phyloP scores from a whole-genome alignment of 768 basidiomycete genomes.

The Suillus discolor region DNA sequence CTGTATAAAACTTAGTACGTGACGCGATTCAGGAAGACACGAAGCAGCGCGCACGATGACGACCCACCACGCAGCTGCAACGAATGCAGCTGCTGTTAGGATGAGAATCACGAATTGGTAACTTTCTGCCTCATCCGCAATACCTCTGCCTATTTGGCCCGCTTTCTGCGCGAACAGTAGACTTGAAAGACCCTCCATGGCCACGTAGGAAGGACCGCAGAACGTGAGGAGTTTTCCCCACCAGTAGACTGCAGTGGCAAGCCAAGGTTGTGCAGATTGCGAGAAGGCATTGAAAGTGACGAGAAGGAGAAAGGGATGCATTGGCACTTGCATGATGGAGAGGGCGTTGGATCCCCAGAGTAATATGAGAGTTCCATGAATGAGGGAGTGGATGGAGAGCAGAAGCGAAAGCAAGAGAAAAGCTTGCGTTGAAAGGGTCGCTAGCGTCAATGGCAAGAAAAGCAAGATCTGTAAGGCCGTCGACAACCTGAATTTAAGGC shows the following conservation, averaged over 20 bases:
- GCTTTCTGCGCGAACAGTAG: constrained; percentile 80
- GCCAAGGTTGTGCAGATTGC: constrained; percentile 57
- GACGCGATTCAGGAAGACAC: neutral
- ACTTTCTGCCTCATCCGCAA: constrained; percentile 71
- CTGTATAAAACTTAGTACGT: constrained; percentile 35
- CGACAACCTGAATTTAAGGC: constrained; percentile 52
- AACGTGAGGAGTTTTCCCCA: constrained; percentile 76
- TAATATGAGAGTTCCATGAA: constrained; percentile 79
- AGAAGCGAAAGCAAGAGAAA: constrained; percentile 83
- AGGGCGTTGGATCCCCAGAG: constrained; percentile 72
- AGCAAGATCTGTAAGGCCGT: constrained; percentile 81
- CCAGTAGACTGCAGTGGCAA: constrained; percentile 59
- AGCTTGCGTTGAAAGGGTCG: constrained; percentile 76
- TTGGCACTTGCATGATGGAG: constrained; percentile 80
- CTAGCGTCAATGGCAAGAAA: constrained; percentile 82
- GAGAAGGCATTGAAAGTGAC: constrained; percentile 87
- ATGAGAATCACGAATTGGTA: constrained; percentile 81
- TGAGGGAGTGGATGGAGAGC: constrained; percentile 72
- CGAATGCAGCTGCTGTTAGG: constrained; percentile 77
- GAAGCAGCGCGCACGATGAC: constrained; percentile 57
- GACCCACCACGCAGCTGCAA: constrained; percentile 86
- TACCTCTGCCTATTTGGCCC: constrained; percentile 73
- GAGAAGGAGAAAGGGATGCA: constrained; percentile 85
- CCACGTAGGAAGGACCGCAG: constrained; percentile 77
- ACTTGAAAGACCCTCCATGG: constrained; percentile 84